These are phyloP conservation scores for Chrysoporthe puriensis DNA, from an alignment of 2,329 filamentous ascomycete genomes.

Conservation along the genomic window DNA sequence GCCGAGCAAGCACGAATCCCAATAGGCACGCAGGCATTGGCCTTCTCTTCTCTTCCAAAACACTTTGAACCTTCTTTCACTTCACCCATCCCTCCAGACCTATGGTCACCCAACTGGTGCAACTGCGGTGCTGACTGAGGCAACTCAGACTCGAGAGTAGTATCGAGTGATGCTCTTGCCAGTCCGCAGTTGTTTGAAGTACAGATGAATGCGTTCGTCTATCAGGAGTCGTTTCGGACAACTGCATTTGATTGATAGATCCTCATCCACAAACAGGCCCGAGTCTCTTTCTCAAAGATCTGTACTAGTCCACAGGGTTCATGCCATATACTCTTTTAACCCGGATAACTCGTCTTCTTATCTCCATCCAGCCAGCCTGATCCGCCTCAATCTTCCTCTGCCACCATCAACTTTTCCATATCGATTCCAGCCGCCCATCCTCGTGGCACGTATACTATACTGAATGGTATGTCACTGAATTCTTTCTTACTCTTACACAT, in stretches of 20 bases:
- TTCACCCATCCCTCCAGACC: not conserved
- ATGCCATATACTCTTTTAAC: not conserved
- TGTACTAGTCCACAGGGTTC: conserved; percentile 9
- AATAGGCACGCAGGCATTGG: conserved; percentile 28
- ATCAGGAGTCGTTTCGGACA: not conserved
- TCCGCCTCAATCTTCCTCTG: conserved; percentile 1
- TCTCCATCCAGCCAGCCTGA: not conserved
- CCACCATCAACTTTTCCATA: not conserved
- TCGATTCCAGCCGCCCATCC: not conserved
- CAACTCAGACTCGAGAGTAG: not conserved
- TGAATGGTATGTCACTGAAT: not conserved
- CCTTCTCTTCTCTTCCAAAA: conserved; percentile 14
- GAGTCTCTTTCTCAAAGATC: not conserved
- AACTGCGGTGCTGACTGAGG: not conserved
- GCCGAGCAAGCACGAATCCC: conserved; percentile 11
- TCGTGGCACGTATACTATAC: not conserved
- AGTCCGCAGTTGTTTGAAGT: not conserved
- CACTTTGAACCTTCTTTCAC: conserved; percentile 10
- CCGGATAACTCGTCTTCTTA: not conserved
- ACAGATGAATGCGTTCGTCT: not conserved
- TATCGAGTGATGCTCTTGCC: not conserved
- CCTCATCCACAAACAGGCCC: not conserved
- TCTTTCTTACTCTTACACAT: conserved; percentile 3
- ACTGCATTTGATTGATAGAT: not conserved
- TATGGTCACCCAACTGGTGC: not conserved